Evolutionary conservation across 441 rosid genomes (phyloP).

Genomic region (Biscutella laevigata): DNA sequence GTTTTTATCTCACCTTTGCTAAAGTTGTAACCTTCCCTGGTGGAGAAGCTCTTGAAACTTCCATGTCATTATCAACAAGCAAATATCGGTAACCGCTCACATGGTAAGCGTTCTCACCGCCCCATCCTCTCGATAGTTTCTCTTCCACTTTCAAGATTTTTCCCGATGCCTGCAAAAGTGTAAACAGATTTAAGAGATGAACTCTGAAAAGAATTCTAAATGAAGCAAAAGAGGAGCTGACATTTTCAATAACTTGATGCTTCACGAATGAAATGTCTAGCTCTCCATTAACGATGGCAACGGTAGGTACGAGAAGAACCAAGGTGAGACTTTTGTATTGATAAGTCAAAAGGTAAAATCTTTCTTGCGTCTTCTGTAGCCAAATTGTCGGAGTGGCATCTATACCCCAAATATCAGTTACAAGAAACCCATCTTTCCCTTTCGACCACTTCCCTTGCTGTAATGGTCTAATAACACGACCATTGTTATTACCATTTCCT

Average conservation of each 20-base stretch:
- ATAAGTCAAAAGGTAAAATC: slow-evolving; percentile 53
- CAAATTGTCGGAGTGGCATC: slow-evolving; percentile 62
- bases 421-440: slow-evolving; percentile 83
- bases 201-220: not conserved
- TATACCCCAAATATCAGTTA: slow-evolving; percentile 65
- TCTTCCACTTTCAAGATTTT: slow-evolving; percentile 88
- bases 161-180: slow-evolving; percentile 44
- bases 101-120: slow-evolving; percentile 96
- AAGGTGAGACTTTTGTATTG: slow-evolving; percentile 67
- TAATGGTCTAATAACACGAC: slow-evolving; percentile 53
- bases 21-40: slow-evolving; percentile 77
- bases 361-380: slow-evolving; percentile 49
- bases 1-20: slow-evolving; percentile 51
- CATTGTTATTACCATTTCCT: slow-evolving; percentile 29
- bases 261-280: slow-evolving; percentile 62
- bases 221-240: slow-evolving; percentile 28
- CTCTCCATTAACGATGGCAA: slow-evolving; percentile 63
- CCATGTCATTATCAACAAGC: slow-evolving; percentile 68
- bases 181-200: not conserved
- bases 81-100: slow-evolving; percentile 87
- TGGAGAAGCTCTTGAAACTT: slow-evolving; percentile 85
- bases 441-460: slow-evolving; percentile 69
- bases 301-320: slow-evolving; percentile 63
- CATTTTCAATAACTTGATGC: slow-evolving; percentile 73
- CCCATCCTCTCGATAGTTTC: slow-evolving; percentile 95